Conservation (phyloP, 768 basidiomycete species). For the Austroboletus festivus region DNA sequence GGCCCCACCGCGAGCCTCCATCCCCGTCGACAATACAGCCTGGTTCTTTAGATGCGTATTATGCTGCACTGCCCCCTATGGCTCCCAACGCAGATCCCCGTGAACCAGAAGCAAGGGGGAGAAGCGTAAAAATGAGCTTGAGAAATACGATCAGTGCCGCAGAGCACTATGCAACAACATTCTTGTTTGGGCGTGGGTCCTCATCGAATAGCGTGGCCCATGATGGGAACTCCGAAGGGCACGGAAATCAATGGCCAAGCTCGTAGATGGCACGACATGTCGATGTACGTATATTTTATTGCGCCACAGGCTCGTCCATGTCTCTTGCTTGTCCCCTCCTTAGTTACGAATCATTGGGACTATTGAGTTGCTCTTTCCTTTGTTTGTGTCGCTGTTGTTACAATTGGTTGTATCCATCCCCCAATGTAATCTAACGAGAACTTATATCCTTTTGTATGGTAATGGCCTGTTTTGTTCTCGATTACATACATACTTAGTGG, state of each 20-base stretch:
- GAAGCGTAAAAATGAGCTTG: slow-evolving; percentile 62
- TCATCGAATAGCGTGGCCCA: slow-evolving; percentile 22
- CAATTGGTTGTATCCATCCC: slow-evolving; percentile 21
- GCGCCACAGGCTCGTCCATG: slow-evolving; percentile 2
- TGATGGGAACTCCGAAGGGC: slow-evolving; percentile 23
- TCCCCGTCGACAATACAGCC: slow-evolving; percentile 35
- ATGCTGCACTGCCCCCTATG: slow-evolving; percentile 36
- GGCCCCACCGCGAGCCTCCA: slow-evolving; percentile 45
- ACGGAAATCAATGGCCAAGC: slow-evolving; percentile 23
- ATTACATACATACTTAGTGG: no score
- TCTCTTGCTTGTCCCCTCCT: slow-evolving; percentile 5
- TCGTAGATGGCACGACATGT: slow-evolving; percentile 15
- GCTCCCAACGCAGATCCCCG: slow-evolving; percentile 27
- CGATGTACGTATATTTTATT: slow-evolving; percentile 10
- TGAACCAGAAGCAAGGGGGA: slow-evolving; percentile 45
- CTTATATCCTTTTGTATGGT: slow-evolving; percentile 13
- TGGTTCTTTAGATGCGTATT: slow-evolving; percentile 40
- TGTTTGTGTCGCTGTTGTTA: slow-evolving; percentile 23
- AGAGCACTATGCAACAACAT: slow-evolving; percentile 63
- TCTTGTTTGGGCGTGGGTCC: slow-evolving; percentile 58
- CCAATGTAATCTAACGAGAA: slow-evolving; percentile 21
- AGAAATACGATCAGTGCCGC: slow-evolving; percentile 68
- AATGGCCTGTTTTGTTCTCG: neutral
- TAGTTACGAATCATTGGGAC: slow-evolving; percentile 13
- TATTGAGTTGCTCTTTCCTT: slow-evolving; percentile 7